Base-by-base conservation (phyloP, 768 basidiomycete genomes). In the Hygrocybe coccinea region DNA sequence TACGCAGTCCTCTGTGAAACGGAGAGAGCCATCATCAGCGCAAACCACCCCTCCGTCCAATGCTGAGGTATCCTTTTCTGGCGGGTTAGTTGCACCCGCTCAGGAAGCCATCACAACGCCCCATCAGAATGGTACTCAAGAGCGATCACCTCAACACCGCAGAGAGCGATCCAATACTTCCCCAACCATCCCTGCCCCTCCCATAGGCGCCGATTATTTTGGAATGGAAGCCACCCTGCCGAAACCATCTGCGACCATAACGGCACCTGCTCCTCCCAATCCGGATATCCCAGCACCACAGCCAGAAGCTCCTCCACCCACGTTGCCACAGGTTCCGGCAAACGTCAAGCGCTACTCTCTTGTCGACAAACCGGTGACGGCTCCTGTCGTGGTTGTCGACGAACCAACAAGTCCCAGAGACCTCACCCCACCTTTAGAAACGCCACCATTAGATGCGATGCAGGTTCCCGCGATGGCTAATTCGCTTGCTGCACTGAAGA, bases 401-500 rank as follows among this genome's bases (percentile, higher is more conserved):
- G 65, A 80, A 54, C 76, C 77, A 9, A 74, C 73, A 58, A 85
- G 71, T 66, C 78, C 74, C 48, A 69, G 72, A 38, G 33, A 56
- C 60, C 43, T 53, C 66, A 34, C 54, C 22, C 76, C 76, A 45
- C 72, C 72, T 29, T 68, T 66, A 29, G 65, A 66, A 29, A 69
- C 73, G 19, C 73, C 79, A 7, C 73, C 76, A 17, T 65, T 70
- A 1, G 73, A 74, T 21, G 56, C 59, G n/a, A 55, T 75, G n/a
- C 75, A 77, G 34, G 69, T 74, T 11, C 86, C 87, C 36, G 86
- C 81, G 0, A 82, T 90, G 22, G 89, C 88, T 50, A 82, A 83
- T 64, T 88, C 91, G 5, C 79, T 98, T 9, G 92, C 91, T 6
- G 93, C 93, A 7, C 77, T 99, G 45, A 88, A 95, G 71, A 85